Conservation (phyloP, 768 basidiomycete species). For the Pleurotus djamor region DNA sequence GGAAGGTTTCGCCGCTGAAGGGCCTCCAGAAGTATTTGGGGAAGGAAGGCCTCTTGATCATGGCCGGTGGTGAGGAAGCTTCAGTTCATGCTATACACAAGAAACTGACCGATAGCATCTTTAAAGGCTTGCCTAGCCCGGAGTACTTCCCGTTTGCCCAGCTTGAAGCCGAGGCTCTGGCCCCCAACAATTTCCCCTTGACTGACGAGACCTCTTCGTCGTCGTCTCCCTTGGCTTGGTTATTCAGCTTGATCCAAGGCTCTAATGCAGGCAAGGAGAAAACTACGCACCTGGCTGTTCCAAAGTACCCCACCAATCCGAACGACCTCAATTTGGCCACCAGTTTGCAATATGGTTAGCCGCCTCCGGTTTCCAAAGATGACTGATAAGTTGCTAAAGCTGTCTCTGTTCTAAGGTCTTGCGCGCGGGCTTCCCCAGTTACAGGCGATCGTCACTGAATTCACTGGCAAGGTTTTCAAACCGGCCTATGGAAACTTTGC, state of each 20-base stretch:
- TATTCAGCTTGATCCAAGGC: conserved; percentile 50
- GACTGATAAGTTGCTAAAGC: not conserved
- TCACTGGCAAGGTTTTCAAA: conserved; percentile 48
- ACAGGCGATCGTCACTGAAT: conserved; percentile 53
- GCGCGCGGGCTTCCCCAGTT: conserved; percentile 56
- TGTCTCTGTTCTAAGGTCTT: conserved; percentile 19
- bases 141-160: conserved; percentile 70
- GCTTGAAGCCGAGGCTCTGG: conserved; percentile 52
- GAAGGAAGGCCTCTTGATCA: conserved; percentile 48
- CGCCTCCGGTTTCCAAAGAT: no score
- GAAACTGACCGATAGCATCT: not conserved
- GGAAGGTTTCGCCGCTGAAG: conserved; percentile 61
- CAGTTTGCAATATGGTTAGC: conserved; percentile 66
- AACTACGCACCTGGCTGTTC: conserved; percentile 49
- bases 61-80: conserved; percentile 63
- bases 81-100: not conserved
- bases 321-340: conserved; percentile 56
- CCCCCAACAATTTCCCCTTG: conserved; percentile 47
- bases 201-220: conserved; percentile 9
- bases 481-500: conserved; percentile 63
- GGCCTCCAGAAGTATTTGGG: conserved; percentile 58
- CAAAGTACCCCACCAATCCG: conserved; percentile 51
- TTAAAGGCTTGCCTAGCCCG: conserved; percentile 60
- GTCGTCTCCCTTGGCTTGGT: conserved; percentile 39
- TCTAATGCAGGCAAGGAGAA: conserved; percentile 28